Evolutionary conservation across 129 eudicot genomes (phyloP).

Genomic region (Ambrosia trifida): DNA sequence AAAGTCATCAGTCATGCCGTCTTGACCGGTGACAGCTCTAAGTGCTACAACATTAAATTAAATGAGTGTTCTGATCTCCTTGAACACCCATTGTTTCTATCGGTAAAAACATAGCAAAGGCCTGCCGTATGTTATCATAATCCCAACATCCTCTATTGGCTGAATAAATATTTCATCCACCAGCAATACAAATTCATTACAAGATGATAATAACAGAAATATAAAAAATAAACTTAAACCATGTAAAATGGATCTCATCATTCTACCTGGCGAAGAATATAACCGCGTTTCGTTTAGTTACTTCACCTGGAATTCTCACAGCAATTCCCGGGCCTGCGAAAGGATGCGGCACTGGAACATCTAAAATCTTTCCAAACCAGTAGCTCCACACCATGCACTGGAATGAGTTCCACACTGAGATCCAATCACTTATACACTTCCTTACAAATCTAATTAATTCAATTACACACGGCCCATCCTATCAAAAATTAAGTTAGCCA

Average conservation of each 20-base stretch:
- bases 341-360: constrained; percentile 79
- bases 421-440: no score
- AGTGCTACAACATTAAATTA: constrained; percentile 74
- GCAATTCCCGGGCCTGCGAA: constrained; percentile 98
- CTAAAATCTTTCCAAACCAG: constrained; percentile 70
- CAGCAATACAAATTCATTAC: constrained; percentile 28
- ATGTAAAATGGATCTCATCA: neutral
- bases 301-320: constrained; percentile 82
- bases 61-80: no score
- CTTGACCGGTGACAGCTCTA: constrained; percentile 94
- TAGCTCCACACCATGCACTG: no score
- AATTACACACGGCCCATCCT: no score
- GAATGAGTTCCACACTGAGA: no score
- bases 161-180: constrained; percentile 92
- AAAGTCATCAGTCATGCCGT: constrained; percentile 99
- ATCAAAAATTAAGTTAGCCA: no score
- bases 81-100: constrained; percentile 82
- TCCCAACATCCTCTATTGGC: constrained; percentile 84
- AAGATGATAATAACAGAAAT: neutral
- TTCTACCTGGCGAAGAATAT: constrained; percentile 75
- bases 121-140: constrained; percentile 94
- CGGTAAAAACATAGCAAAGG: constrained; percentile 78
- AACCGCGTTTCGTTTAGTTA: constrained; percentile 79
- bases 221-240: neutral
- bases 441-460: no score